These are phyloP conservation scores for Echium plantagineum DNA, from an alignment of 257 asterid genomes.

Conservation along the genomic window DNA sequence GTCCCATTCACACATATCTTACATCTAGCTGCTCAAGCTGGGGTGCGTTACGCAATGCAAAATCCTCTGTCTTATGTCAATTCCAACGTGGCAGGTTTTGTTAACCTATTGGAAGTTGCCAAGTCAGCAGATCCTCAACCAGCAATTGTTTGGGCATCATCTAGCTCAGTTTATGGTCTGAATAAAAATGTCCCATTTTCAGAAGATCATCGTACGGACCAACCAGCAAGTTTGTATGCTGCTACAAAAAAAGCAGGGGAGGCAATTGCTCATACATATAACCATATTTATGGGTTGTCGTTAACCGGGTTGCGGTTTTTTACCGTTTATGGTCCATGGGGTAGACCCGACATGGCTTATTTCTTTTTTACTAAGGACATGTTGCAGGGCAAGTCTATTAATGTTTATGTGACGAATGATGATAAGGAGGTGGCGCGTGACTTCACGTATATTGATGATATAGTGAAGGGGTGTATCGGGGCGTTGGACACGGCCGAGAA, in stretches of 20 bases:
- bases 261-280: conserved; percentile 79
- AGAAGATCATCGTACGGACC: conserved; percentile 58
- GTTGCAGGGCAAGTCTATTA: conserved; percentile 53
- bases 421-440: conserved; percentile 95
- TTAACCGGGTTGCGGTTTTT: conserved; percentile 82
- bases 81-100: conserved; percentile 79
- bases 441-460: conserved; percentile 87
- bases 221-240: conserved; percentile 84
- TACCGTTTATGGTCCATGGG: conserved; percentile 96
- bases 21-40: conserved; percentile 92
- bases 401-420: conserved; percentile 55
- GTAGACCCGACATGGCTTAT: conserved; percentile 93
- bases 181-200: conserved; percentile 70
- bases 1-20: conserved; percentile 71
- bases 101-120: conserved; percentile 53
- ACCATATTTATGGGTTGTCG: conserved; percentile 74
- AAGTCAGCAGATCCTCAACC: conserved; percentile 84
- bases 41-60: conserved; percentile 92
- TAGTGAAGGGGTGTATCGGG: conserved; percentile 84
- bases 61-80: conserved; percentile 66
- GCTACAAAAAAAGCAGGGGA: conserved; percentile 94
- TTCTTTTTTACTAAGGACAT: conserved; percentile 83
- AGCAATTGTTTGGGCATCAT: conserved; percentile 86
- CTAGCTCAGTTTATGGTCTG: conserved; percentile 80
- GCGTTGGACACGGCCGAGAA: conserved; percentile 93